A percentile compares a stretch with the other conserved stretches of the same genome.
Evolutionary conservation across 2,329 filamentous ascomycete species (phyloP).

Genomic region (Zopfia rhizophila): DNA sequence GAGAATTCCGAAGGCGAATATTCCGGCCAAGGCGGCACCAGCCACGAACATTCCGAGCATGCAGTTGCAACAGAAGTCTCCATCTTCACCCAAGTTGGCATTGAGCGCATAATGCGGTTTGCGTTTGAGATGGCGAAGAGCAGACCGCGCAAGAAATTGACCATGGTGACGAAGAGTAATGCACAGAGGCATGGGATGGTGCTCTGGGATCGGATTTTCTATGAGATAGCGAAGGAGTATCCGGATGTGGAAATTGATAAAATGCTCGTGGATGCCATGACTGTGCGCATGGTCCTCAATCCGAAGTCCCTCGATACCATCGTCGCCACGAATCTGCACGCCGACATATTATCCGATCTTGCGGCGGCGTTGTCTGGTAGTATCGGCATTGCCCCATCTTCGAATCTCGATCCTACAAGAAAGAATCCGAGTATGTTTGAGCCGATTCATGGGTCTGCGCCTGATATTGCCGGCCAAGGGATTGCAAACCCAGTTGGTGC

Average conservation of each 20-base stretch:
- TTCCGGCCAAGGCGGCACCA: conserved; percentile 58
- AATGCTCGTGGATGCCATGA: conserved; percentile 63
- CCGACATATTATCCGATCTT: conserved; percentile 74
- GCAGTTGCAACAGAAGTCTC: conserved; percentile 59
- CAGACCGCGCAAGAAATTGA: conserved; percentile 58
- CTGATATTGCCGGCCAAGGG: conserved; percentile 72
- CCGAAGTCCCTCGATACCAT: conserved; percentile 59
- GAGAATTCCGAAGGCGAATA: conserved; percentile 63
- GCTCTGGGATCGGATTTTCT: conserved; percentile 60
- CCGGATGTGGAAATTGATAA: conserved; percentile 58
- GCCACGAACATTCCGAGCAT: conserved; percentile 52
- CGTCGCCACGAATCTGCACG: conserved; percentile 60
- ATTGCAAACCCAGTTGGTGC: conserved; percentile 72
- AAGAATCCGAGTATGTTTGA: conserved; percentile 70
- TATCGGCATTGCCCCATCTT: conserved; percentile 75
- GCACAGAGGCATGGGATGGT: conserved; percentile 62
- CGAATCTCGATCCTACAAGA: conserved; percentile 71
- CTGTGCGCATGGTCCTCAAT: conserved; percentile 59
- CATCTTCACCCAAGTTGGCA: conserved; percentile 58
- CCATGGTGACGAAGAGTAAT: conserved; percentile 62
- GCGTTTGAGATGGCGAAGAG: conserved; percentile 58
- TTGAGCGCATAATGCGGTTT: conserved; percentile 60
- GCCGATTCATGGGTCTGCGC: conserved; percentile 71
- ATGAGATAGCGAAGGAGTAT: conserved; percentile 58
- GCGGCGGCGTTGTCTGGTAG: conserved; percentile 73